phyloP scores from a whole-genome alignment of 148 eudicot species.

The Persicaria tinctoria region DNA sequence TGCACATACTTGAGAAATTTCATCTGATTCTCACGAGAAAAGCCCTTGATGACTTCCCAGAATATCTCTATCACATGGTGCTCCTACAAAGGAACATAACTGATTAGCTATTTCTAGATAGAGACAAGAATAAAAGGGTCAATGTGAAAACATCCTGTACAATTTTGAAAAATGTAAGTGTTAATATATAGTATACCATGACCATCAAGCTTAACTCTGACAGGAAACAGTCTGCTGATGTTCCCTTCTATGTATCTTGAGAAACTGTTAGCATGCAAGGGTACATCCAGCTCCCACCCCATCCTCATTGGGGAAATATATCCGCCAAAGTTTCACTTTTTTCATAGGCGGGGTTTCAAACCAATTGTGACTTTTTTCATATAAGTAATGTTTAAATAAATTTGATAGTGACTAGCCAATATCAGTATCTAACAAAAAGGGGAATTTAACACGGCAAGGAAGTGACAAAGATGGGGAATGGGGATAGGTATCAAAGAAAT shows the following conservation, averaged over 20 bases:
- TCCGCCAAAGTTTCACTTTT: too few species aligned
- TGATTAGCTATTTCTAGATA: background rate
- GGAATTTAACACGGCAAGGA: too few species aligned
- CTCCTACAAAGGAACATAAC: conserved; percentile 46
- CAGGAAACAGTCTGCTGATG: background rate
- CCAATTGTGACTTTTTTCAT: too few species aligned
- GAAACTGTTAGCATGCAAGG: background rate
- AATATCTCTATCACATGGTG: conserved; percentile 91
- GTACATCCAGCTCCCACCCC: too few species aligned
- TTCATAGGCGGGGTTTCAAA: too few species aligned
- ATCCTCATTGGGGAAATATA: too few species aligned
- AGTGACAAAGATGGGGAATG: too few species aligned
- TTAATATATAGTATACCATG: background rate
- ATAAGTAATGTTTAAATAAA: too few species aligned
- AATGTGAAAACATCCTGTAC: background rate
- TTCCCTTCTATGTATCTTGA: background rate
- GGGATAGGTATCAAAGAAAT: too few species aligned
- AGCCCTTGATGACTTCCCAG: conserved; percentile 77
- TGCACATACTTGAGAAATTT: conserved; percentile 84
- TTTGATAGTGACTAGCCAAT: too few species aligned
- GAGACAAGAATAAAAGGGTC: background rate
- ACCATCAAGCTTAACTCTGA: background rate
- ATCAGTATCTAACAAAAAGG: too few species aligned
- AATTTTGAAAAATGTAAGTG: background rate
- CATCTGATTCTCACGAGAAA: conserved; percentile 72